Evolutionary conservation across 2,329 filamentous ascomycete species (phyloP).

Genomic region (Aspergillus hortae): DNA sequence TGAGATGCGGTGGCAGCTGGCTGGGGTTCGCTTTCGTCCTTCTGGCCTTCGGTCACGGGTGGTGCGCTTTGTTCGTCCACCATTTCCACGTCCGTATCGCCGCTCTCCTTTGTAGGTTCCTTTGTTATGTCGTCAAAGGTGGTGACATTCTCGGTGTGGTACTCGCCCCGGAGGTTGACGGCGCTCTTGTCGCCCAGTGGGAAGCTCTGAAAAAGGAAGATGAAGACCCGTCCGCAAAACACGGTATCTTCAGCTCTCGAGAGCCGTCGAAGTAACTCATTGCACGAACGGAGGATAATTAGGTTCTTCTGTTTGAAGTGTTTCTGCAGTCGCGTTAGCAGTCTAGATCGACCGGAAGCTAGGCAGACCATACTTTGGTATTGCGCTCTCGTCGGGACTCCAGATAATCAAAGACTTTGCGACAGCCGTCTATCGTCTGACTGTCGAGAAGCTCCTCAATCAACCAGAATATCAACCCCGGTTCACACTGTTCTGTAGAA

Average conservation of each 20-base stretch:
- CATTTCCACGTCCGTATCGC: conserved; percentile 66
- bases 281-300: conserved; percentile 88
- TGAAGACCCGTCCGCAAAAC: conserved; percentile 95
- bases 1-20: conserved; percentile 15
- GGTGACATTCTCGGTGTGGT: conserved; percentile 92
- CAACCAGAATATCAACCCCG: conserved; percentile 80
- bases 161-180: conserved; percentile 93
- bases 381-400: conserved; percentile 89
- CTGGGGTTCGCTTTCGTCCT: conserved; percentile 25
- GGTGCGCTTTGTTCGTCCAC: conserved; percentile 36
- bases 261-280: conserved; percentile 85
- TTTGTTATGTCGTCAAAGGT: conserved; percentile 64
- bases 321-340: conserved; percentile 39
- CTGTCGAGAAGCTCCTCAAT: conserved; percentile 94
- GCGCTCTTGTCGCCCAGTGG: conserved; percentile 95
- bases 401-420: conserved; percentile 88
- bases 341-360: not conserved
- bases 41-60: conserved; percentile 29
- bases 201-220: conserved; percentile 98
- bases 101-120: conserved; percentile 22
- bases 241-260: conserved; percentile 96
- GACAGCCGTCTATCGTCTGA: conserved; percentile 88
- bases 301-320: conserved; percentile 81
- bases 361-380: conserved; percentile 57
- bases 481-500: conserved; percentile 58